These are phyloP conservation scores for Xylariaceae sp. DNA, from an alignment of 2,329 filamentous ascomycete species.

Conservation along the genomic window DNA sequence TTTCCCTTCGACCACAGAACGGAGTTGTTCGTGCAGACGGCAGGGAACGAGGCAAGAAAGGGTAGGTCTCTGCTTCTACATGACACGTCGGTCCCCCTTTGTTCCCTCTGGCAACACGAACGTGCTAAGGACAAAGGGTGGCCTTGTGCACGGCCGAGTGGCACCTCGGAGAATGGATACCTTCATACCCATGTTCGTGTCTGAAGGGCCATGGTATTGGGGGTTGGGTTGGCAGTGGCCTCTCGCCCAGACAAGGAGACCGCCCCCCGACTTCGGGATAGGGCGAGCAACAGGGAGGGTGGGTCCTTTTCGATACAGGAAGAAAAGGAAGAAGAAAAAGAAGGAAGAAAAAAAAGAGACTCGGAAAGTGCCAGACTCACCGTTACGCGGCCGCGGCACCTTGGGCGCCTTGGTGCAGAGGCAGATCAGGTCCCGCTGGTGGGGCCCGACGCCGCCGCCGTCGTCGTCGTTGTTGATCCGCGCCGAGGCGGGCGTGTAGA, in stretches of 20 bases:
- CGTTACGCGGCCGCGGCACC: conserved; percentile 51
- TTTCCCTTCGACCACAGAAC: no score
- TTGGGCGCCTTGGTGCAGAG: conserved; percentile 50
- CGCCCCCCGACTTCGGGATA: not conserved
- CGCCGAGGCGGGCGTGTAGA: conserved; percentile 27
- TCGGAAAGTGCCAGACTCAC: conserved; percentile 39
- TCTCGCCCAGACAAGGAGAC: conserved; percentile 1
- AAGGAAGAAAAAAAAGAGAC: conserved; percentile 6
- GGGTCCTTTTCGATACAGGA: no score
- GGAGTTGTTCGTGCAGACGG: no score
- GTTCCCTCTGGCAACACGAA: no score
- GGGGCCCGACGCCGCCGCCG: no score
- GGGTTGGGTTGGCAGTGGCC: no score
- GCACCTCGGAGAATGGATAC: conserved; percentile 10
- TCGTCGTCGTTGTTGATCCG: no score
- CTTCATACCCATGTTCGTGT: conserved; percentile 10
- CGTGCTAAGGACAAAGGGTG: no score
- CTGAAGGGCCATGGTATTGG: no score
- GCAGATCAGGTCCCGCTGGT: conserved; percentile 43
- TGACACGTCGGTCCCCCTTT: conserved; percentile 1
- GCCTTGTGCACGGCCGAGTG: no score
- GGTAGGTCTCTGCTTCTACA: conserved; percentile 1
- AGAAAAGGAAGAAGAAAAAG: no score
- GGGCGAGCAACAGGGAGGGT: not conserved
- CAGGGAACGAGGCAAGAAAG: no score